Evolutionary conservation across 108 stramenopile genomes (phyloP), one percentile per base, ranked within the genome.

Genomic region (Asterionellopsis glacialis): DNA sequence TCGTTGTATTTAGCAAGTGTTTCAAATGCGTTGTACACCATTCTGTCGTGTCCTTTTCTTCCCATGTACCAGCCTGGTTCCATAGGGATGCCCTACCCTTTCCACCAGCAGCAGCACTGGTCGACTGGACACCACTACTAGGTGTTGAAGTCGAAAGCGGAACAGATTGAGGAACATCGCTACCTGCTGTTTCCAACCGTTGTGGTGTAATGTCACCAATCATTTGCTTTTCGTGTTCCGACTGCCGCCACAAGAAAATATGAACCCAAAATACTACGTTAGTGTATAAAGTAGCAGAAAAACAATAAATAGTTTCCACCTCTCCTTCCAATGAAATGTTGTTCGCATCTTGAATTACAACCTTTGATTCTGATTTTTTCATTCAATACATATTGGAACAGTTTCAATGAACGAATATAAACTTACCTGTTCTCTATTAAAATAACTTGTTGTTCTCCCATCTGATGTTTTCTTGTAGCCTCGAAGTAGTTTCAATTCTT

Each of bases 401-500:
- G 7, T n/a, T n/a, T n/a, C n/a, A n/a, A n/a, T n/a, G n/a, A n/a
- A n/a, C n/a, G 7, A 33, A 2, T 7, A 33, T 7, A 33, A 33
- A 33, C 33, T 2, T 33, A 33, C 33, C 33, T 33, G 85, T 65
- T 96, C 96, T 48, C 93, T 69, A 24, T 89, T 92, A 71, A 98
- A 98, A 65, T 95, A 98, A 38, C 90, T 92, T 11, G 98, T 98
- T 65, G 79, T 78, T 56, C 90, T 68, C 27, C 98, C 98, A 71
- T 98, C 95, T n/a, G 73, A 67, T 16, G 90, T 91, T 65, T 84
- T 95, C 69, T 96, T 96, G 89, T 98, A 98, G 11, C 98, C 98
- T 16, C 92, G 65, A 51, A 93, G 51, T 51, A 63, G 61, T 10
- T 68, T 67, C 50, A 90, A 39, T 57, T 85, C 87, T 38, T 70